phyloP scores from a whole-genome alignment of 2,329 filamentous ascomycete species.

The Botrytis porri region DNA sequence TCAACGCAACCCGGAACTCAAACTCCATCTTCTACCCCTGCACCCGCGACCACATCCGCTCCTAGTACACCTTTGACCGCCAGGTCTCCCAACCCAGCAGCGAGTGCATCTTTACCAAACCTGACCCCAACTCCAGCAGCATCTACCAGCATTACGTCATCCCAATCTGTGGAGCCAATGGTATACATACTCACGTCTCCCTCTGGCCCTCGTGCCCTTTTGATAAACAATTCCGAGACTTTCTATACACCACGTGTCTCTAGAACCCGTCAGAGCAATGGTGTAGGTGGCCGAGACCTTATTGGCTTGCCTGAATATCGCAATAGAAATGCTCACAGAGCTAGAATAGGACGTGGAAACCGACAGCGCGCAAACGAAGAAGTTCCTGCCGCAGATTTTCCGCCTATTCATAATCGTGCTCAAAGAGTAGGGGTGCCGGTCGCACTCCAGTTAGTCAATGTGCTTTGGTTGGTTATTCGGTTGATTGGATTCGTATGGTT shows the following conservation, averaged over 20 bases:
- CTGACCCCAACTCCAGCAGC: conserved; percentile 16
- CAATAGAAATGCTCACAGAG: conserved; percentile 29
- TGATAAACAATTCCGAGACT: conserved; percentile 53
- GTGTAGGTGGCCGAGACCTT: conserved; percentile 11
- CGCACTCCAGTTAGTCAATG: conserved; percentile 10
- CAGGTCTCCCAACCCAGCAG: conserved; percentile 1
- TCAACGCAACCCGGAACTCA: conserved; percentile 18
- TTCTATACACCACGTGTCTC: conserved; percentile 49
- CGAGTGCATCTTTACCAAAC: conserved; percentile 14
- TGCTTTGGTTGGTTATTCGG: conserved; percentile 59
- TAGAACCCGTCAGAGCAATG: conserved; percentile 22
- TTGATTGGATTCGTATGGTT: conserved; percentile 62
- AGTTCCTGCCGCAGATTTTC: conserved; percentile 17
- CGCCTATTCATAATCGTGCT: conserved; percentile 24
- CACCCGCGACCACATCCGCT: conserved; percentile 6
- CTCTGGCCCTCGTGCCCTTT: conserved; percentile 54
- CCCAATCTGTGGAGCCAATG: conserved; percentile 42
- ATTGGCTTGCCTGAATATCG: conserved; percentile 31
- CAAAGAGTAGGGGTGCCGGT: conserved; percentile 13
- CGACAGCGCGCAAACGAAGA: conserved; percentile 23
- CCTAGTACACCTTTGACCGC: conserved; percentile 3
- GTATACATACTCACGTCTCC: conserved; percentile 62
- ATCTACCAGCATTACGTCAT: conserved; percentile 21
- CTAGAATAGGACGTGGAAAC: conserved; percentile 23
- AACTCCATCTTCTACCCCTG: conserved; percentile 17